These are phyloP conservation scores for Myriangium duriaei DNA, from an alignment of 2,329 filamentous ascomycete genomes.

Conservation along the genomic window DNA sequence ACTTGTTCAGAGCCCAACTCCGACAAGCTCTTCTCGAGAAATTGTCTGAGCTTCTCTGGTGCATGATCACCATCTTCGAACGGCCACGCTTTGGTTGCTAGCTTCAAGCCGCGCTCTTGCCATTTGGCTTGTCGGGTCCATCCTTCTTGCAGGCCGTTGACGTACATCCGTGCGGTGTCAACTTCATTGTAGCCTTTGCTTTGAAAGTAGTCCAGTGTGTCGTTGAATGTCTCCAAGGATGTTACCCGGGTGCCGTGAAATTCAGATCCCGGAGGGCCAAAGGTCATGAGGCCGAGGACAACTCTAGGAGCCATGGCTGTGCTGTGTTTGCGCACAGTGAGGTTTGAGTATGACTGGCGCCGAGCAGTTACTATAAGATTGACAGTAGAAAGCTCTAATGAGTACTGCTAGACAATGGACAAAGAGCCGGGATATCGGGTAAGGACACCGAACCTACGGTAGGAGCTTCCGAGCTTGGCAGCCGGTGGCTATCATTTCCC, in stretches of 20 bases:
- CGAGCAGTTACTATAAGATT: too few species aligned
- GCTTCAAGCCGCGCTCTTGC: slow-evolving; percentile 43
- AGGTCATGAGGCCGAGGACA: too few species aligned
- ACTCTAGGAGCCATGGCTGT: too few species aligned
- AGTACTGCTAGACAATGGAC: too few species aligned
- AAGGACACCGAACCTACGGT: too few species aligned
- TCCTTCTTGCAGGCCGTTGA: slow-evolving; percentile 20
- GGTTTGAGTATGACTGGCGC: too few species aligned
- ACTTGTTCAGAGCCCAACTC: slow-evolving; percentile 14
- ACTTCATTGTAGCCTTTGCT: slow-evolving; percentile 18
- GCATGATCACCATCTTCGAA: slow-evolving; percentile 16
- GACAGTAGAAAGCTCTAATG: too few species aligned
- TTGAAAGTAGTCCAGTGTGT: slow-evolving; percentile 38
- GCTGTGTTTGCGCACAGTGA: too few species aligned
- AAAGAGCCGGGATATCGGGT: too few species aligned
- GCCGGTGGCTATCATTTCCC: too few species aligned
- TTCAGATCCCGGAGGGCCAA: too few species aligned
- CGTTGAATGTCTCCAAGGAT: slow-evolving; percentile 55
- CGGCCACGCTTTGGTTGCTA: slow-evolving; percentile 73
- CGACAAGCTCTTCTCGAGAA: slow-evolving; percentile 4
- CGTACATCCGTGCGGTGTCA: slow-evolving; percentile 22
- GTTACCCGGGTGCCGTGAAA: slow-evolving; percentile 68
- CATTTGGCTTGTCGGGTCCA: slow-evolving; percentile 12
- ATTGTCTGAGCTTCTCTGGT: slow-evolving; percentile 4
- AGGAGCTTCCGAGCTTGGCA: too few species aligned